Evolutionary conservation across 495 filamentous ascomycete species (phyloP).

Genomic region (Penicillium bovifimosum): DNA sequence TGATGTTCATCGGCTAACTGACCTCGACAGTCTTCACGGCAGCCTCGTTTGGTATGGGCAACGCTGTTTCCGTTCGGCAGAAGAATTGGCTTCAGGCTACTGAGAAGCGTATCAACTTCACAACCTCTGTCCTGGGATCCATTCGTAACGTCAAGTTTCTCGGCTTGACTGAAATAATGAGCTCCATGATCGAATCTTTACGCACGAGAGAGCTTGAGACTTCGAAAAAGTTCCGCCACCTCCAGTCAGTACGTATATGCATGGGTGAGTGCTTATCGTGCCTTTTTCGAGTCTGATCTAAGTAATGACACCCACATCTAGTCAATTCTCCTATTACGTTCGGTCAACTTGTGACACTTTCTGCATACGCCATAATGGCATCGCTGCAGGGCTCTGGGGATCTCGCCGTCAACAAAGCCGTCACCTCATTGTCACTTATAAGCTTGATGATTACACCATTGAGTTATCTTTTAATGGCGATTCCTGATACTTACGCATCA

Average conservation of each 20-base stretch:
- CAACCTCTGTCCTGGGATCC: slow-evolving; percentile 17
- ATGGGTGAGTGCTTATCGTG: too few relatives aligned
- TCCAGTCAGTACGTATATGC: slow-evolving; percentile 9
- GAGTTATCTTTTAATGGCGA: slow-evolving; percentile 7
- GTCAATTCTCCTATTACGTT: slow-evolving; percentile 14
- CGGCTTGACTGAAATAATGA: slow-evolving; percentile 12
- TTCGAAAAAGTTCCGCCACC: slow-evolving; percentile 12
- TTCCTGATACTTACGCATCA: slow-evolving; percentile 20
- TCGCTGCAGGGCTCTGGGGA: slow-evolving; percentile 9
- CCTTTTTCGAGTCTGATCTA: too few relatives aligned
- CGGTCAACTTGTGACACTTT: slow-evolving; percentile 17
- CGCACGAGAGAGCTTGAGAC: slow-evolving; percentile 12
- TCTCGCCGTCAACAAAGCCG: slow-evolving; percentile 15
- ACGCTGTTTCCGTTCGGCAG: slow-evolving; percentile 40
- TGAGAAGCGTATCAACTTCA: slow-evolving; percentile 47
- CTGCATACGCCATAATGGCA: slow-evolving; percentile 18
- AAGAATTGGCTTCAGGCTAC: slow-evolving; percentile 49
- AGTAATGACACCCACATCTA: not conserved
- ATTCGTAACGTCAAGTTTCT: slow-evolving; percentile 20
- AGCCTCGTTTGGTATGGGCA: slow-evolving; percentile 32
- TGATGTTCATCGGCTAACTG: not conserved
- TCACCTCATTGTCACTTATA: slow-evolving; percentile 15
- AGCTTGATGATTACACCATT: slow-evolving; percentile 18
- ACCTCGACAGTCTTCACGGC: not conserved
- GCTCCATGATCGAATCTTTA: slow-evolving; percentile 4